Evolutionary conservation across 805 yeast species (phyloP).

Genomic region (Myxozyma kluyveri): DNA sequence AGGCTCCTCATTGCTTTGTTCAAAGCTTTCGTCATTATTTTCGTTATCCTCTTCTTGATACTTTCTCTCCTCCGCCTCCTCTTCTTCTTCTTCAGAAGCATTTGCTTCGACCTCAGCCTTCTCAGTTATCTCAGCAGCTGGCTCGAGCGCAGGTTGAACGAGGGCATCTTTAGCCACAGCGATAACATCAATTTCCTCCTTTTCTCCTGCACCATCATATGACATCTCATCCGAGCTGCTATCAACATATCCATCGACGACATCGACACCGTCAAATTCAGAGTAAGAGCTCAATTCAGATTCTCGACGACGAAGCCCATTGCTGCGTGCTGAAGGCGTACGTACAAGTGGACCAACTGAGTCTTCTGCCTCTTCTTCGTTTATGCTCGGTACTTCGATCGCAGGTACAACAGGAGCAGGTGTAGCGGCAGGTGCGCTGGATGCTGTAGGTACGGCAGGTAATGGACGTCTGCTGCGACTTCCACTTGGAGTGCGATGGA

Average conservation of each 20-base stretch:
- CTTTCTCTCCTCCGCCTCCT: no score
- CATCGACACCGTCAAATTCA: background rate
- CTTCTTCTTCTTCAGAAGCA: no score
- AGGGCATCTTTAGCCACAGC: background rate
- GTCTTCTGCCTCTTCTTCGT: background rate
- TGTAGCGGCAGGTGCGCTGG: background rate
- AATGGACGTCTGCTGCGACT: constrained; percentile 20
- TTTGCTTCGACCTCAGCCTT: background rate
- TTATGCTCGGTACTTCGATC: background rate
- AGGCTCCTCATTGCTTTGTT: no score
- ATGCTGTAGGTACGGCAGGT: constrained; percentile 12
- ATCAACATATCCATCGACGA: background rate
- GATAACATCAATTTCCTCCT: background rate
- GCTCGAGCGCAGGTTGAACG: no score
- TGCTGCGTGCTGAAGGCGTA: background rate
- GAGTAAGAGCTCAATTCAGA: background rate
- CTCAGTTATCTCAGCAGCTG: background rate
- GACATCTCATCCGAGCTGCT: background rate
- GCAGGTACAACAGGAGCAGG: background rate
- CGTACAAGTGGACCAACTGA: background rate
- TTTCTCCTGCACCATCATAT: background rate
- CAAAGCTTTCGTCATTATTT: no score
- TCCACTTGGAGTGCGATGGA: constrained; percentile 17
- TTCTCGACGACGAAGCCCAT: background rate
- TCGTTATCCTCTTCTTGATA: background rate